These are phyloP conservation scores for Austroboletus novae-zelandiae DNA, from an alignment of 1,284 basidiomycete genomes.

Conservation along the genomic window DNA sequence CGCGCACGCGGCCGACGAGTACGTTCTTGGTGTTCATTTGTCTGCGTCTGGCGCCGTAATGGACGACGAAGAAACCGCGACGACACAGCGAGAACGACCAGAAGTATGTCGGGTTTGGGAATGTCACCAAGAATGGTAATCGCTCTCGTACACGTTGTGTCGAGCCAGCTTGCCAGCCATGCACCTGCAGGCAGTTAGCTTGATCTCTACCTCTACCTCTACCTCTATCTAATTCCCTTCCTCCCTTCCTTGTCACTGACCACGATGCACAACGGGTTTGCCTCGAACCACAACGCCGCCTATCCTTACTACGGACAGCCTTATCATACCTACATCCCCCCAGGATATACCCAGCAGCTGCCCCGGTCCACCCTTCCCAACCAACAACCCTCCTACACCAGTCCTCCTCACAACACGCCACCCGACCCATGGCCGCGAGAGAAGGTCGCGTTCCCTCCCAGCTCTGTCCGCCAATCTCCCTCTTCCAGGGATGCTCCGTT, in stretches of 20 bases:
- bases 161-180: constrained; percentile 21
- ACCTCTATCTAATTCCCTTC: no score
- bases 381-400: constrained; percentile 15
- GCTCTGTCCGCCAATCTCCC: constrained; percentile 15
- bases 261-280: constrained; percentile 25
- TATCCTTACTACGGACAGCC: constrained; percentile 37
- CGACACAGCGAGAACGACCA: not conserved
- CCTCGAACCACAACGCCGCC: constrained; percentile 19
- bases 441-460: constrained; percentile 19
- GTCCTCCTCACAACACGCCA: constrained; percentile 19
- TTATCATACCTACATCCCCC: constrained; percentile 35
- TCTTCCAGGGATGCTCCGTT: constrained; percentile 22
- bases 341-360: constrained; percentile 23
- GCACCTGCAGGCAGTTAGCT: constrained; percentile 14
- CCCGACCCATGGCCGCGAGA: constrained; percentile 28
- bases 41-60: not conserved
- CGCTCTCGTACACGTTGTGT: constrained; percentile 22
- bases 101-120: not conserved
- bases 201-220: constrained; percentile 2
- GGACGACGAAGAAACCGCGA: not conserved
- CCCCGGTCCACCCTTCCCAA: constrained; percentile 9
- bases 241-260: constrained; percentile 3
- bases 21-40: not conserved
- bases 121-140: constrained; percentile 24
- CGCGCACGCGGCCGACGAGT: not conserved